Conservation (phyloP, 2,329 filamentous ascomycete genomes). For the Botryotinia narcissicola region DNA sequence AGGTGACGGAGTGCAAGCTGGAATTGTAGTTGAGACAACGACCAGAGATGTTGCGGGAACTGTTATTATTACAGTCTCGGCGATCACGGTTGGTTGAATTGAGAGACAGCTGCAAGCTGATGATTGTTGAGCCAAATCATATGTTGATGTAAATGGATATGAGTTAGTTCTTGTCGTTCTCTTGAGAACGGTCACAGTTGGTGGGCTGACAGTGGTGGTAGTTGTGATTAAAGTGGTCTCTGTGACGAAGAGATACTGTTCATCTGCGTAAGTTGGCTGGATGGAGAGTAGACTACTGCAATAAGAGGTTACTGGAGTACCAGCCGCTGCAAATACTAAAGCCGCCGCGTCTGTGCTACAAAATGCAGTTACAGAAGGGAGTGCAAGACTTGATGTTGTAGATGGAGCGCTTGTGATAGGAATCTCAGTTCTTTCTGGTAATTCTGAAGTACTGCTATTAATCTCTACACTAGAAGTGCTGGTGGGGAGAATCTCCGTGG, state of each 20-base stretch:
- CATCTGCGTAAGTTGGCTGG: neutral
- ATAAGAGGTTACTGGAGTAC: neutral
- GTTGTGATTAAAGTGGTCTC: neutral
- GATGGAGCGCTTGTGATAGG: neutral
- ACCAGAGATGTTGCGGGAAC: neutral
- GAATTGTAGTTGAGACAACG: neutral
- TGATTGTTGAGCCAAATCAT: conserved; percentile 3
- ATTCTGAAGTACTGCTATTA: neutral
- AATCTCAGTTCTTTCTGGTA: neutral
- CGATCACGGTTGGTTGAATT: neutral
- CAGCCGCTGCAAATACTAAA: neutral
- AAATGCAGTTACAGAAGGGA: neutral
- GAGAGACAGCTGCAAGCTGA: conserved; percentile 6
- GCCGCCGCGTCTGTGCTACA: conserved; percentile 4
- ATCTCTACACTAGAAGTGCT: neutral
- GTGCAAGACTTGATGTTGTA: neutral
- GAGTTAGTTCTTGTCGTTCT: neutral
- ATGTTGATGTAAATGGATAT: conserved; percentile 5
- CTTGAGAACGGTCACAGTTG: neutral
- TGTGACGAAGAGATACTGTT: neutral
- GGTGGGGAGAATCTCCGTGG: neutral
- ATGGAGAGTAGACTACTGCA: conserved; percentile 7
- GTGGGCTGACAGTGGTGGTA: neutral
- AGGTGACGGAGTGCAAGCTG: neutral
- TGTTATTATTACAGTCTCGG: neutral